These are phyloP conservation scores for Lactifluus pinguis DNA, from an alignment of 768 basidiomycete species.

Conservation along the genomic window DNA sequence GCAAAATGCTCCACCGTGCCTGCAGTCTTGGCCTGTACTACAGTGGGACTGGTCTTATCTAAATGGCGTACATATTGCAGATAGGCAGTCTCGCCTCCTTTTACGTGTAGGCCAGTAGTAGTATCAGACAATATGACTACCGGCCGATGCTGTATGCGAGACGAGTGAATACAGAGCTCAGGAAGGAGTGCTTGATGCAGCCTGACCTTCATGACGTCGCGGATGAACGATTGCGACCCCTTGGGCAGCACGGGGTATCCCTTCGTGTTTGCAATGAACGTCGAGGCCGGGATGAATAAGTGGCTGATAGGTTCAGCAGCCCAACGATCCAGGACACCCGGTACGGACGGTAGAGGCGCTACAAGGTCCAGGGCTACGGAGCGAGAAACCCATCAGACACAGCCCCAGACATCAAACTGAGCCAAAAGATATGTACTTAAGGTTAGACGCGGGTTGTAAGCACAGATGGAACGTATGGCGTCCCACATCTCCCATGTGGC, in stretches of 20 bases:
- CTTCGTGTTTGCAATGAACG: slow-evolving; percentile 92
- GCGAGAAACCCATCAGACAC: slow-evolving; percentile 18
- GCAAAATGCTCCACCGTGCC: slow-evolving; percentile 87
- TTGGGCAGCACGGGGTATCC: slow-evolving; percentile 97
- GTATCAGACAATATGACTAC: slow-evolving; percentile 75
- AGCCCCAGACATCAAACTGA: neutral
- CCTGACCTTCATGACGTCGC: slow-evolving; percentile 78
- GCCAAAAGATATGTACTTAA: slow-evolving; percentile 41
- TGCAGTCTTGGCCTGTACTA: slow-evolving; percentile 51
- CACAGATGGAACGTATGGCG: slow-evolving; percentile 81
- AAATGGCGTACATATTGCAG: slow-evolving; percentile 80
- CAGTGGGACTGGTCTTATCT: slow-evolving; percentile 64
- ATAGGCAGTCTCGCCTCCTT: slow-evolving; percentile 83
- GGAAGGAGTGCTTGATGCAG: neutral
- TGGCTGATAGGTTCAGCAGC: slow-evolving; percentile 86
- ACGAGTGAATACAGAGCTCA: slow-evolving; percentile 2
- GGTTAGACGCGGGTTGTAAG: slow-evolving; percentile 66
- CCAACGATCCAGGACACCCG: slow-evolving; percentile 79
- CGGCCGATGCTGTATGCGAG: slow-evolving; percentile 60
- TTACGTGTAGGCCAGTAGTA: slow-evolving; percentile 50
- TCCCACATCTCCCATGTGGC: slow-evolving; percentile 99
- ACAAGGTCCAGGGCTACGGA: slow-evolving; percentile 80
- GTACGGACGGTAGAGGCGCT: slow-evolving; percentile 72
- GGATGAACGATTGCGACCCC: slow-evolving; percentile 83
- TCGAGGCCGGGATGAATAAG: slow-evolving; percentile 79